Conservation (phyloP, 441 rosid genomes). For the Manihot esculenta region DNA sequence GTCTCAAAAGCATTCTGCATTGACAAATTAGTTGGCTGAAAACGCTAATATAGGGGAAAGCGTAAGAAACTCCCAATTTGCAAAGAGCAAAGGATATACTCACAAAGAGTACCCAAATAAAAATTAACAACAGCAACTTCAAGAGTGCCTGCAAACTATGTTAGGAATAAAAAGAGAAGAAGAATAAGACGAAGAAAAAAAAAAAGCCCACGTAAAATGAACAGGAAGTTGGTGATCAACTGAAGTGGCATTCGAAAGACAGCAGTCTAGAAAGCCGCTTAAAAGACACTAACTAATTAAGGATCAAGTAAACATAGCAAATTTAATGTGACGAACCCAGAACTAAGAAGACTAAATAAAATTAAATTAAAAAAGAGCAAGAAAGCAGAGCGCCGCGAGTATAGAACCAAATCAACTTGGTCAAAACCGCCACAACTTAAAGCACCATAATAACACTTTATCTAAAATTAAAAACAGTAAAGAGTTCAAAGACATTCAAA, state of each 20-base stretch:
- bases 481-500: neutral
- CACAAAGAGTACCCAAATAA: neutral
- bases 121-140: neutral
- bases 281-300: neutral
- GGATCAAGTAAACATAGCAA: neutral
- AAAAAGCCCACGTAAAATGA: neutral
- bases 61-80: neutral
- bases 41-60: neutral
- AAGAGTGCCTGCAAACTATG: neutral
- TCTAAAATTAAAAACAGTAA: neutral
- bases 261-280: neutral
- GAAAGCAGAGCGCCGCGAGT: too few species aligned
- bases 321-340: neutral
- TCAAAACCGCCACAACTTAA: neutral
- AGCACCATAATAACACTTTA: conserved; percentile 11
- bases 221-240: neutral
- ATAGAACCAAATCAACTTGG: too few species aligned
- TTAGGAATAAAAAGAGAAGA: neutral
- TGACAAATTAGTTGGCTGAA: neutral
- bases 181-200: too few species aligned
- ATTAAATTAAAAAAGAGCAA: neutral
- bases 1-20: neutral
- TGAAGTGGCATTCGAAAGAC: neutral
- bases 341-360: neutral
- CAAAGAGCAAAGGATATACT: neutral